A percentile compares a stretch with the other conserved stretches of the same genome.
Evolutionary conservation across 2,329 filamentous ascomycete genomes (phyloP).

Genomic region (Ceratocystis cubensis): DNA sequence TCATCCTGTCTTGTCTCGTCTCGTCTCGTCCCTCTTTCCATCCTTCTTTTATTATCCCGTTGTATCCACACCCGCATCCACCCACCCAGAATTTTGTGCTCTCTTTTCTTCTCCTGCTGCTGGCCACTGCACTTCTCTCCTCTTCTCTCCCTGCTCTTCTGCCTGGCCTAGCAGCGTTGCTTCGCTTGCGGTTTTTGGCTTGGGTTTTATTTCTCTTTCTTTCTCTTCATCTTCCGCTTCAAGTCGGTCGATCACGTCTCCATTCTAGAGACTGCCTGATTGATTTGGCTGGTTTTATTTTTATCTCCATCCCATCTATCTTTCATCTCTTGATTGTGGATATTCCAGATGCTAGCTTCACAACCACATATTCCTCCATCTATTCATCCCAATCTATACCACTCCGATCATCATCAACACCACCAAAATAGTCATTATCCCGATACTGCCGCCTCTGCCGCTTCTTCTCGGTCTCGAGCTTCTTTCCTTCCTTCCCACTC

Average conservation of each 20-base stretch:
- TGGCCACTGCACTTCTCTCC: background rate
- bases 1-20: background rate
- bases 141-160: background rate
- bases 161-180: background rate
- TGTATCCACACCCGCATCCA: constrained; percentile 5
- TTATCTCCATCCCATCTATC: background rate
- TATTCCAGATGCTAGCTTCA: constrained; percentile 18
- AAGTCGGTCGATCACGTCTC: constrained; percentile 3
- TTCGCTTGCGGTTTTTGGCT: constrained; percentile 1
- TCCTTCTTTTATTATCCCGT: constrained; percentile 1
- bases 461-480: background rate
- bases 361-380: constrained; percentile 16
- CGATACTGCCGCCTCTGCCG: constrained; percentile 4
- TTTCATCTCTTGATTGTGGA: background rate
- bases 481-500: constrained; percentile 24
- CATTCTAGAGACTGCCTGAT: background rate
- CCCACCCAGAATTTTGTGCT: constrained; percentile 5
- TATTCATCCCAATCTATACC: constrained; percentile 9
- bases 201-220: background rate
- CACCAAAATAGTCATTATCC: constrained; percentile 11
- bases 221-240: constrained; percentile 11
- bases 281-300: background rate
- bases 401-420: constrained; percentile 5
- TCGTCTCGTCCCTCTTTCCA: background rate
- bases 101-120: background rate